Evolutionary conservation across 2,329 filamentous ascomycete genomes (phyloP).

Genomic region (Fusarium albosuccineum): DNA sequence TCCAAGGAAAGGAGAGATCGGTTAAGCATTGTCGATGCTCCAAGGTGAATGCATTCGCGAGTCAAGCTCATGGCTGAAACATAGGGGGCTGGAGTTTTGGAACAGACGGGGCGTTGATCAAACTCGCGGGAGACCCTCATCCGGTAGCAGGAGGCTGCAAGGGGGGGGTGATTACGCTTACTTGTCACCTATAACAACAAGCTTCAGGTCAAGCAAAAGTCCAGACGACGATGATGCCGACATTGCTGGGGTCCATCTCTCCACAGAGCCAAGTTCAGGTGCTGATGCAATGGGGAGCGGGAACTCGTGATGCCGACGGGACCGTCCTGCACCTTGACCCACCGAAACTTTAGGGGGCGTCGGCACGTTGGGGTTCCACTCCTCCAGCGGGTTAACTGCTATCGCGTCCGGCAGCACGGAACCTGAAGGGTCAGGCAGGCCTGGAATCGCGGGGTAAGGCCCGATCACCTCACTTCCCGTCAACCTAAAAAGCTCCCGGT

Average conservation of each 20-base stretch:
- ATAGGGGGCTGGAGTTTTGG: slow-evolving; percentile 13
- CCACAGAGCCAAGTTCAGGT: neutral
- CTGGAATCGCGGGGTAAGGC: slow-evolving; percentile 8
- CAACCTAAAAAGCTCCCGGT: neutral
- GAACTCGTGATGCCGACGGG: slow-evolving; percentile 5
- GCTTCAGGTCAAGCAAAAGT: neutral
- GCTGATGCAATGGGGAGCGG: neutral
- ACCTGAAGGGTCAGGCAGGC: no score
- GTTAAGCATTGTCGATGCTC: neutral
- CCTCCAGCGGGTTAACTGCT: no score
- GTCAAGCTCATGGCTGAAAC: slow-evolving; percentile 30
- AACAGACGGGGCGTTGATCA: slow-evolving; percentile 33
- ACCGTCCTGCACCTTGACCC: neutral
- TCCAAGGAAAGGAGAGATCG: no score
- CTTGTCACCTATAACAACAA: no score
- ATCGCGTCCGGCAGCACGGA: no score
- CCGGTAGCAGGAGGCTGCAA: slow-evolving; percentile 31
- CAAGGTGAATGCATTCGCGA: no score
- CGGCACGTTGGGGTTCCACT: no score
- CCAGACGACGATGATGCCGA: slow-evolving; percentile 1
- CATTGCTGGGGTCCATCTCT: neutral
- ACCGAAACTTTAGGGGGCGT: neutral
- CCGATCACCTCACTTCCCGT: neutral
- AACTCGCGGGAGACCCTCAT: slow-evolving; percentile 31
- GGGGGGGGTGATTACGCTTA: slow-evolving; percentile 2